Evolutionary conservation across 805 yeast species (phyloP), one percentile per base, ranked within the genome.

Genomic region (Cyberlindnera americana): DNA sequence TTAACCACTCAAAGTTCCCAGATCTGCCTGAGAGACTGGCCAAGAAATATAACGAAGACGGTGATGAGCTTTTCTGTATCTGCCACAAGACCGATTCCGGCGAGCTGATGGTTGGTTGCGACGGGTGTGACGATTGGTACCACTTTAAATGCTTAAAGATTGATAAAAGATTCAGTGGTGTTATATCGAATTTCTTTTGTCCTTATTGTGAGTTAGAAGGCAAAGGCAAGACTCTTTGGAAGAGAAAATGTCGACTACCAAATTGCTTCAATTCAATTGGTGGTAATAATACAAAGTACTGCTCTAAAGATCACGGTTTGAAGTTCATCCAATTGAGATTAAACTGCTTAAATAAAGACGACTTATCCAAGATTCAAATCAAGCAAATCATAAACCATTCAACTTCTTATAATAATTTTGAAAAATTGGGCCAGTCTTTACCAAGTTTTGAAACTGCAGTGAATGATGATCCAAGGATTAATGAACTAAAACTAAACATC

Each of bases 91-190:
- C 88, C 0, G 96, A 90, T 53, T 70, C 73, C 43, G 93, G 90
- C 2, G 81, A 77, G 42, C 64, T 89, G 57, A 90, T 90, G 97
- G 83, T 90, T n/a, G 87, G 84, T 0, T 89, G 97, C 58, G 96
- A 89, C 57, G 90, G 87, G 6, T 90, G 97, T 62, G 96, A 88
- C 54, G 96, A 87, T 43, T 90, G 97, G 97, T 90, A 73, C 56
- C 97, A 90, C 61, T 86, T 89, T 60, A 66, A 64, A 33, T 90
- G 97, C 57, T 75, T 89, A 72, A 71, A 70, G 37, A 56, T 88
- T 26, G 70, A 78, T 37, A 58, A 57, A 8, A 61, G 66, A 38
- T 73, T 72, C 52, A 70, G 75, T 41, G 67, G 71, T 28, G 64
- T 88, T 36, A 79, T 88, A 10, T 69, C 74, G 33, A 72, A 73